Conservation (phyloP, 2,329 filamentous ascomycete species). For the Aspergillus melleus region DNA sequence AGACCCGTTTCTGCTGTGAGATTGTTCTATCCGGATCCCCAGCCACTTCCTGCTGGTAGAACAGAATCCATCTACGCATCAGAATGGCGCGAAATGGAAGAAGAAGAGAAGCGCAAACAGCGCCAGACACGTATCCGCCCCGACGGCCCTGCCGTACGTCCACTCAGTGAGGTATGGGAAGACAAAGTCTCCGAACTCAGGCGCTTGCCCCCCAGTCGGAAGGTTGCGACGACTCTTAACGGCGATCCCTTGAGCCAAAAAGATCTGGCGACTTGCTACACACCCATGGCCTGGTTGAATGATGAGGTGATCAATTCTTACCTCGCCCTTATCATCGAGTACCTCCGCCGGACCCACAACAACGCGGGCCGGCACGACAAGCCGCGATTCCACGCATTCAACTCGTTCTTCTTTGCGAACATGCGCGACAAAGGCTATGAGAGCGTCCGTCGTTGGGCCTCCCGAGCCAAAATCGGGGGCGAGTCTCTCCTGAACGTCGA, state of each 20-base stretch:
- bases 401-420: constrained; percentile 47
- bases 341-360: constrained; percentile 33
- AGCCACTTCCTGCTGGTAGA: constrained; percentile 28
- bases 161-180: constrained; percentile 39
- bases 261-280: constrained; percentile 40
- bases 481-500: constrained; percentile 46
- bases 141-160: constrained; percentile 34
- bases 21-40: constrained; percentile 23
- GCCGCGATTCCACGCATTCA: constrained; percentile 46
- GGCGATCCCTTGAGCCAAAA: constrained; percentile 39
- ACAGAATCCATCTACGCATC: constrained; percentile 30
- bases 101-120: constrained; percentile 23
- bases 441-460: constrained; percentile 45
- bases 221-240: constrained; percentile 33
- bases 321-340: constrained; percentile 42
- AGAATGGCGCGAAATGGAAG: constrained; percentile 29
- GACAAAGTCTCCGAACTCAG: constrained; percentile 32
- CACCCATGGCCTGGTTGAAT: constrained; percentile 43
- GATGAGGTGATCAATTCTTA: constrained; percentile 51
- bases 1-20: constrained; percentile 32
- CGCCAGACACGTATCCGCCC: constrained; percentile 21
- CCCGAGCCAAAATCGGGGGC: constrained; percentile 49
- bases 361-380: constrained; percentile 36
- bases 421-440: constrained; percentile 43
- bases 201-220: constrained; percentile 21